These are phyloP conservation scores for Colletotrichum euphorbiae DNA, from an alignment of 2,329 filamentous ascomycete species.

Conservation along the genomic window DNA sequence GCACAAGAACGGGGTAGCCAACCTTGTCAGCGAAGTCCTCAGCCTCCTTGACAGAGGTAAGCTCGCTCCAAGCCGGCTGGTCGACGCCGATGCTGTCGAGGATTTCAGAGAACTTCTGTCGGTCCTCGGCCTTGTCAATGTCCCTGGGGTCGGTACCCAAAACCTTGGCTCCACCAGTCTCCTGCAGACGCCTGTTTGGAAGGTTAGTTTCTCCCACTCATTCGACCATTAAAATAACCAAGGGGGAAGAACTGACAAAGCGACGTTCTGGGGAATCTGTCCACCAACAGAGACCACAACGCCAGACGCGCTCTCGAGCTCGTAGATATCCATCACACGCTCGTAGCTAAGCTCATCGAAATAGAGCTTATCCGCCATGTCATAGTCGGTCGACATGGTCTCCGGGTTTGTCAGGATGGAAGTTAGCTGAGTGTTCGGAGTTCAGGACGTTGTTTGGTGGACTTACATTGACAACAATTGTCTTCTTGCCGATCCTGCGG, in stretches of 20 bases:
- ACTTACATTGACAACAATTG: conserved; percentile 91
- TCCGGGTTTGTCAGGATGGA: conserved; percentile 64
- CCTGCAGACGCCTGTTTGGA: conserved; percentile 79
- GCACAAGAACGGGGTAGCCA: conserved; percentile 93
- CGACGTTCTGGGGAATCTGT: conserved; percentile 97
- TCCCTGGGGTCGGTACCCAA: conserved; percentile 93
- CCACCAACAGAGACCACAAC: conserved; percentile 97
- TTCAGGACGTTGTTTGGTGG: neutral
- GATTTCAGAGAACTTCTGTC: conserved; percentile 98
- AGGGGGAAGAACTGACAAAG: conserved; percentile 48
- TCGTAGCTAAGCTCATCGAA: conserved; percentile 98
- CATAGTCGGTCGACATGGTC: conserved; percentile 78
- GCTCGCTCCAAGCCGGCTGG: conserved; percentile 97
- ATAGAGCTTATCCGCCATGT: conserved; percentile 90
- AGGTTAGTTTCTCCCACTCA: no score
- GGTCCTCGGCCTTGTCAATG: conserved; percentile 97
- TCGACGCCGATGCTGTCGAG: conserved; percentile 96
- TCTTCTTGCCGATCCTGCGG: conserved; percentile 91
- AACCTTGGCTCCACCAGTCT: conserved; percentile 88
- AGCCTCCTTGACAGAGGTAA: conserved; percentile 90
- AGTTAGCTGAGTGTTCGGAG: conserved; percentile 9
- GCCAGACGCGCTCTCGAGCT: conserved; percentile 85
- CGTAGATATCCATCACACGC: conserved; percentile 98
- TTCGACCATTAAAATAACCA: no score
- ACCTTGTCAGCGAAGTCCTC: conserved; percentile 87